phyloP scores from a whole-genome alignment of 2,329 filamentous ascomycete species.

The Diaporthe humulicola region DNA sequence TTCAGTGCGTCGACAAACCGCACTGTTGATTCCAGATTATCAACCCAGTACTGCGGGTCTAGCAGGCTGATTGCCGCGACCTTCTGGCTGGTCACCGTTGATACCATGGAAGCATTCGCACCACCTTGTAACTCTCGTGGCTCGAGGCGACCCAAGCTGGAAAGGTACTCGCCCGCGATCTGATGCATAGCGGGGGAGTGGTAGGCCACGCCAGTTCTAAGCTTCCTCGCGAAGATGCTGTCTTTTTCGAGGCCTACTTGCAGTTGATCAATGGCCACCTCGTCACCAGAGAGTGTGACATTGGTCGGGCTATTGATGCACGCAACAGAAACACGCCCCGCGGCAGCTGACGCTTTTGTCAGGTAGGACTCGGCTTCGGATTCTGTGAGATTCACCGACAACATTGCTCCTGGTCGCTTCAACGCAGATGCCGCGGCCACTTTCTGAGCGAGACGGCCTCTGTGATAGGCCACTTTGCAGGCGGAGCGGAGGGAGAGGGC shows the following conservation, averaged over 20 bases:
- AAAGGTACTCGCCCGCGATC: not conserved
- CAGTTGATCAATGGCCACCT: conserved; percentile 44
- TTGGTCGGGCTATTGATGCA: too few species aligned
- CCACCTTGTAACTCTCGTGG: not conserved
- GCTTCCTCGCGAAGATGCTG: conserved; percentile 47
- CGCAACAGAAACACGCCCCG: too few species aligned
- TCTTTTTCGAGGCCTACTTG: conserved; percentile 44
- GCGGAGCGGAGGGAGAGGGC: conserved; percentile 46
- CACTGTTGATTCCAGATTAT: conserved; percentile 48
- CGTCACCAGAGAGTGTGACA: too few species aligned
- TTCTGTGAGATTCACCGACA: too few species aligned
- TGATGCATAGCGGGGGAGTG: conserved; percentile 42
- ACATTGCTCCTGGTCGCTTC: too few species aligned
- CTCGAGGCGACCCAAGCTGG: not conserved
- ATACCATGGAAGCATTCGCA: not conserved
- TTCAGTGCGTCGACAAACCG: conserved; percentile 42
- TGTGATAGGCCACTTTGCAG: conserved; percentile 49
- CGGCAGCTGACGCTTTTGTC: conserved; percentile 43
- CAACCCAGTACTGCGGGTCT: conserved; percentile 46
- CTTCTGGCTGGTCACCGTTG: not conserved
- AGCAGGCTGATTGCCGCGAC: not conserved
- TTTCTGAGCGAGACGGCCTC: conserved; percentile 47
- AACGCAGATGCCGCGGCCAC: conserved; percentile 41
- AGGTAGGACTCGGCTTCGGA: too few species aligned
- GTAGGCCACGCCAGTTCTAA: conserved; percentile 48